Base-by-base conservation (phyloP, 768 basidiomycete genomes). In the Naganishia friedmannii region DNA sequence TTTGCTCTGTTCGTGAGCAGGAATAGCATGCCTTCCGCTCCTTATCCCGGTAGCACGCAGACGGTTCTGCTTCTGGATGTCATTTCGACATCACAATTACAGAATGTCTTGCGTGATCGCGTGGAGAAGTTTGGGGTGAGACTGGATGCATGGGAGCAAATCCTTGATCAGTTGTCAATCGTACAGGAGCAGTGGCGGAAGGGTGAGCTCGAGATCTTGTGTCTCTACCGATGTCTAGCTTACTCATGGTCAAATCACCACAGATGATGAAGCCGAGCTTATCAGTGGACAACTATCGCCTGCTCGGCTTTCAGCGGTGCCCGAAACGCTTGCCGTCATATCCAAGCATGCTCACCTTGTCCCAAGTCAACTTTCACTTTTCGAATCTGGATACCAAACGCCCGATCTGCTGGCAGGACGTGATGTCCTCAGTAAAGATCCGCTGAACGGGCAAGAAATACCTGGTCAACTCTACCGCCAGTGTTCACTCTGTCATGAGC, bases 381-480 rank as follows among this genome's bases (percentile, higher is more conserved):
- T 63, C 26, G 39, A 26, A 63, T 28, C 60, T 2, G 60, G 39
- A 63, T 45, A 63, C 42, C 60, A 29, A 39, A 63, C 42, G 37
- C 60, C 60, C 39, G 60, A 63, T 29, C 42, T 63, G 19, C 46
- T 42, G 26, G 28, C 32, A 4, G 60, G 60, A 21, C 60, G 60
- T n/a, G 60, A 63, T 23, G 34, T 63, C 6, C 60, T 63, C 29
- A 63, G 42, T 21, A 63, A 63, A 42, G 42, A 63, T 13, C 39
- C 60, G 5, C 42, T 45, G 34, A 29, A 13, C 23, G 39, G 15
- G 4, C 23, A 12, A 8, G 60, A 63, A n/a, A 15, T 63, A 29
- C 60, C 60, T 42, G 60, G 60, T 63, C 60, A 37, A 28, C 60
- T 42, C 13, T 63, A 63, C 42, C 23, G 60, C 21, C 60, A 63